A percentile compares a stretch with the other conserved stretches of the same genome.
These are phyloP conservation scores for Tuber aestivum DNA, from an alignment of 495 filamentous ascomycete species.

Conservation along the genomic window DNA sequence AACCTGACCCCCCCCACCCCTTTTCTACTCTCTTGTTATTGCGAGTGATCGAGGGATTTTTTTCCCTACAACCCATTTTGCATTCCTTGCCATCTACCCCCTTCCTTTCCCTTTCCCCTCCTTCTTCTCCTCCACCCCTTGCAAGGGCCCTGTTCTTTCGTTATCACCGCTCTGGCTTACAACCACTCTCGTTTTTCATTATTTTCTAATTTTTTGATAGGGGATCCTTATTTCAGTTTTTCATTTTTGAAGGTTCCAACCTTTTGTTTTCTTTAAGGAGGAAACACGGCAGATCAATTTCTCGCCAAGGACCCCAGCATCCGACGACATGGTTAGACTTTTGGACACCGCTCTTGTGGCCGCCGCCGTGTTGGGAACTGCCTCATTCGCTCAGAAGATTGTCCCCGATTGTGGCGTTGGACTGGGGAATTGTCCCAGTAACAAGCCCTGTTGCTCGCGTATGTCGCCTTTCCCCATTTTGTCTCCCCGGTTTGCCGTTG, in stretches of 20 bases:
- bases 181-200: neutral
- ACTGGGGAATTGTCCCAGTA: slow-evolving; percentile 63
- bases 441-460: slow-evolving; percentile 89
- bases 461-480: slow-evolving; percentile 46
- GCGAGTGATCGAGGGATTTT: slow-evolving; percentile 17
- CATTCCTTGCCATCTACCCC: slow-evolving; percentile 19
- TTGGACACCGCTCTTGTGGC: slow-evolving; percentile 40
- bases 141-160: slow-evolving; percentile 10
- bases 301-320: neutral
- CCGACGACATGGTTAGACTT: slow-evolving; percentile 37
- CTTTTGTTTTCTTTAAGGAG: neutral
- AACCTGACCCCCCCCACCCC: no score
- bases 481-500: neutral
- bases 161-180: slow-evolving; percentile 4
- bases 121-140: slow-evolving; percentile 11
- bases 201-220: slow-evolving; percentile 1
- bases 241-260: slow-evolving; percentile 4
- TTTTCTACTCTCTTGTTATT: slow-evolving; percentile 21
- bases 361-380: slow-evolving; percentile 29
- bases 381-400: slow-evolving; percentile 38
- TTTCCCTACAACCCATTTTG: slow-evolving; percentile 15
- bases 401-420: slow-evolving; percentile 49
- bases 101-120: slow-evolving; percentile 12
- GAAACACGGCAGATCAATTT: neutral
- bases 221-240: slow-evolving; percentile 7